These are phyloP conservation scores for Zygoascus biomembranicola DNA, from an alignment of 805 yeast species.

Conservation along the genomic window DNA sequence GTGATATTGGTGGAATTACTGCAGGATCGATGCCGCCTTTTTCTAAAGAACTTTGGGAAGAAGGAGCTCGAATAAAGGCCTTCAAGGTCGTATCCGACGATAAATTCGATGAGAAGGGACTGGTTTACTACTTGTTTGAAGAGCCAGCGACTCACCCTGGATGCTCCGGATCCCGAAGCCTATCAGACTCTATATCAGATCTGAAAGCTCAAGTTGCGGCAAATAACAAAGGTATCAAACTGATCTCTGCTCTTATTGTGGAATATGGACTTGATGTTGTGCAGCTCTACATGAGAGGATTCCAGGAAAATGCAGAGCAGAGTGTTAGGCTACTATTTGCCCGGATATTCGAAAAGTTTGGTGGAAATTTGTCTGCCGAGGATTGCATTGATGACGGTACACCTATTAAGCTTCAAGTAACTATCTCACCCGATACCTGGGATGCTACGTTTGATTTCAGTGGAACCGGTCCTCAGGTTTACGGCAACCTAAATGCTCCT, in stretches of 20 bases:
- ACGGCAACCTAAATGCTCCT: constrained; percentile 91
- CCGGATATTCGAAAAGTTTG: constrained; percentile 33
- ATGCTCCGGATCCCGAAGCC: constrained; percentile 80
- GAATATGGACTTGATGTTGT: constrained; percentile 58
- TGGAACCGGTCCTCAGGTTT: constrained; percentile 80
- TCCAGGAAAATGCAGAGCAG: constrained; percentile 67
- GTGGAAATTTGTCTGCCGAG: constrained; percentile 15
- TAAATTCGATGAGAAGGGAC: constrained; percentile 62
- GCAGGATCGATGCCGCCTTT: constrained; percentile 96
- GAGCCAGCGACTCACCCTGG: constrained; percentile 80
- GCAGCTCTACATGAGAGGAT: constrained; percentile 68
- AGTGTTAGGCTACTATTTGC: constrained; percentile 55
- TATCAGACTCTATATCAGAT: constrained; percentile 78
- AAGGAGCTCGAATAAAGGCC: constrained; percentile 82
- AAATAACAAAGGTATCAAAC: constrained; percentile 71
- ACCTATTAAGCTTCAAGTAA: constrained; percentile 20
- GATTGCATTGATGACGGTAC: constrained; percentile 32
- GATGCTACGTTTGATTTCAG: constrained; percentile 72
- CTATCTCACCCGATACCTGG: constrained; percentile 43
- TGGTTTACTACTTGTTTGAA: constrained; percentile 50
- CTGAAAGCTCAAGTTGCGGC: constrained; percentile 84
- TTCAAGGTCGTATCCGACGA: constrained; percentile 68
- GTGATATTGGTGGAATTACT: constrained; percentile 86
- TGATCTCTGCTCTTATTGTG: constrained; percentile 49
- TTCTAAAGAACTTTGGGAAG: constrained; percentile 76